Base-by-base conservation (phyloP, 768 basidiomycete species). In the Pleurotus giganteus region DNA sequence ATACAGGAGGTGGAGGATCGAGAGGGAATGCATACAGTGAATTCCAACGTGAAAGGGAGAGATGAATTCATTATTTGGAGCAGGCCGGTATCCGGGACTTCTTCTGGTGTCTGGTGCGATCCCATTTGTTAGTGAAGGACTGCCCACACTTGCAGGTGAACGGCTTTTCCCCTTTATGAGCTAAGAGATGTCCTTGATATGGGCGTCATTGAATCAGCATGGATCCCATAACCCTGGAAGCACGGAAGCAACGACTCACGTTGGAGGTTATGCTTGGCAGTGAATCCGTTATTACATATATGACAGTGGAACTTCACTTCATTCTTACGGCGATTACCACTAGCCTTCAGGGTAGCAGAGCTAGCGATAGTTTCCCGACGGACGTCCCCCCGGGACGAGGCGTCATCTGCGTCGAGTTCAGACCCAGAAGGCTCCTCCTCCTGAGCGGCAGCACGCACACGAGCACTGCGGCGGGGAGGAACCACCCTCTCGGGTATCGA, bases 31-130 rank as follows among this genome's bases (percentile, higher is more conserved):
- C 28, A 47, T 47, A 45, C 43, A 24, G 23, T 19, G 9, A 13
- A 12, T 11, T 9, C 11, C 17, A 24, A 15, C 46, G 19, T n/a
- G 24, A 37, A n/a, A 37, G 49, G 3, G 29, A 51, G 26, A 37
- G 19, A 26, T 4, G 11, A 24, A 27, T 15, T 15, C 15, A 9
- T 24, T 36, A 36, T 24, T 37, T 51, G 23, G 31, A 36, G 34
- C 49, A 51, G 17, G 49, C 31, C 19, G 49, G 49, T 34, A 51
- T 36, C 21, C 49, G 15, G 4, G 49, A 51, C 19, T 51, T 51
- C 49, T 51, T 51, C 49, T 51, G 49, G 23, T 51, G 49, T 34
- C 49, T 34, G 4, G 49, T 51, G 9, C 49, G 49, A 37, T 51
- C 49, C 49, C 49, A 51, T 51, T 51, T 51, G 26, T 51, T 51